Conservation (phyloP, 352 stramenopile genomes). For the Thalassiosira livingstoniorum region DNA sequence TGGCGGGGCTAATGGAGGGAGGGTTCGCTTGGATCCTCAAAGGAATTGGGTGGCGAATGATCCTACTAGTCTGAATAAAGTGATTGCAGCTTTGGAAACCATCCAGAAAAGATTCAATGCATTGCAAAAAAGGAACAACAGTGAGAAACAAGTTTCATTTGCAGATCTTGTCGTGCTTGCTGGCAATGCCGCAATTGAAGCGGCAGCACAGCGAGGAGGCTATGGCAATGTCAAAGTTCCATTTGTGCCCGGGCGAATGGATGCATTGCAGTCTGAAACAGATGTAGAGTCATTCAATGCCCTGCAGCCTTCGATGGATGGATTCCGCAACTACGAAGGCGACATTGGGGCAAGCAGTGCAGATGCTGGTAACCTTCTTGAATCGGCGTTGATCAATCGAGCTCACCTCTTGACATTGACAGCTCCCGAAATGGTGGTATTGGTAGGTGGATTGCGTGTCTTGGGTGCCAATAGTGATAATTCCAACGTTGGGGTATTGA, state of each 20-base stretch:
- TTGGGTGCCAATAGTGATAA: conserved; percentile 69
- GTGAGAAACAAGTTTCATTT: conserved; percentile 69
- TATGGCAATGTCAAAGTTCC: conserved; percentile 62
- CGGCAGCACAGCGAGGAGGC: conserved; percentile 58
- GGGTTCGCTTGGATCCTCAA: conserved; percentile 73
- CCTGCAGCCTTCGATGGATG: conserved; percentile 71
- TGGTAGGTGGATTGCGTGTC: conserved; percentile 78
- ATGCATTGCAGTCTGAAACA: conserved; percentile 75
- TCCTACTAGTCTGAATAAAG: conserved; percentile 63
- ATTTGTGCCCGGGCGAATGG: conserved; percentile 73
- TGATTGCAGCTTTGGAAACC: conserved; percentile 61
- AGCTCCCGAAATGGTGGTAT: conserved; percentile 78
- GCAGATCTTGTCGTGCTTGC: conserved; percentile 82
- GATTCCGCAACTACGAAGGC: conserved; percentile 79
- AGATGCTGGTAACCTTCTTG: conserved; percentile 31
- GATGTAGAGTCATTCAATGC: conserved; percentile 69
- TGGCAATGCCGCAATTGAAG: conserved; percentile 74
- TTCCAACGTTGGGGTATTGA: conserved; percentile 65
- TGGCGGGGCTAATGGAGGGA: conserved; percentile 79
- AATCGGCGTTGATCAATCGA: conserved; percentile 72
- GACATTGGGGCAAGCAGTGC: not conserved
- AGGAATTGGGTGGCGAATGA: conserved; percentile 80
- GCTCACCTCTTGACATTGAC: conserved; percentile 73
- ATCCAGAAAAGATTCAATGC: conserved; percentile 67
- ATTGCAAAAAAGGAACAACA: conserved; percentile 18